phyloP scores from a whole-genome alignment of 805 yeast genomes.

The Yarrowia phangngaensis region DNA sequence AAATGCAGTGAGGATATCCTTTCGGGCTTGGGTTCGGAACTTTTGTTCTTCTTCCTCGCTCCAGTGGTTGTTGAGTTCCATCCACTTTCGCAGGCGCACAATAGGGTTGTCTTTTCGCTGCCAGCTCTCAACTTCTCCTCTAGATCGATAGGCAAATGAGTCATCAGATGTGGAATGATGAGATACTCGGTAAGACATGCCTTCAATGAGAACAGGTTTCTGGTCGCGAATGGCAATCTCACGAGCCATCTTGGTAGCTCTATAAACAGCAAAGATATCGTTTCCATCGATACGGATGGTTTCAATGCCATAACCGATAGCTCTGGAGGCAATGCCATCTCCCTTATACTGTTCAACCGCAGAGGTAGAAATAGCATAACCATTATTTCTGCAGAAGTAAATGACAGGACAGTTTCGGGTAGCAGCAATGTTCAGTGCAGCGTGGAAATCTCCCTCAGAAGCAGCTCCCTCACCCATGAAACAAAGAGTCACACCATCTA shows the following conservation, averaged over 20 bases:
- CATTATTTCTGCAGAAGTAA: constrained; percentile 40
- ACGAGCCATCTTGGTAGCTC: constrained; percentile 35
- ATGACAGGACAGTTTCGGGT: constrained; percentile 39
- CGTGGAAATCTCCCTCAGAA: constrained; percentile 41
- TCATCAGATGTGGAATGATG: constrained; percentile 41
- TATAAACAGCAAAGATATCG: constrained; percentile 37
- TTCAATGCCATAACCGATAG: constrained; percentile 40
- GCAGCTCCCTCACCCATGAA: constrained; percentile 42
- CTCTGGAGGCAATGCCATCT: constrained; percentile 40
- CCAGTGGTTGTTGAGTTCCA: constrained; percentile 37
- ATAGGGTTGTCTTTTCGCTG: constrained; percentile 39
- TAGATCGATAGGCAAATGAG: constrained; percentile 39
- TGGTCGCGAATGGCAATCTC: constrained; percentile 33
- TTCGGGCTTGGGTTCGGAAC: constrained; percentile 32
- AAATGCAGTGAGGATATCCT: constrained; percentile 34
- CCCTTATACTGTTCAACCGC: constrained; percentile 39
- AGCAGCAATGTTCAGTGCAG: constrained; percentile 41
- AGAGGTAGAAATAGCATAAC: constrained; percentile 41
- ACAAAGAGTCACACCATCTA: constrained; percentile 35
- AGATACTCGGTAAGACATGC: constrained; percentile 40
- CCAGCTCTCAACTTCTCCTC: constrained; percentile 40
- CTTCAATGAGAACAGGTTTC: constrained; percentile 38
- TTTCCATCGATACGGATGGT: constrained; percentile 41
- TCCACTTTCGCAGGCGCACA: constrained; percentile 38
- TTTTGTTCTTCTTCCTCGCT: constrained; percentile 35